Conservation (phyloP, 768 basidiomycete species). For the Lactarius evosmus region DNA sequence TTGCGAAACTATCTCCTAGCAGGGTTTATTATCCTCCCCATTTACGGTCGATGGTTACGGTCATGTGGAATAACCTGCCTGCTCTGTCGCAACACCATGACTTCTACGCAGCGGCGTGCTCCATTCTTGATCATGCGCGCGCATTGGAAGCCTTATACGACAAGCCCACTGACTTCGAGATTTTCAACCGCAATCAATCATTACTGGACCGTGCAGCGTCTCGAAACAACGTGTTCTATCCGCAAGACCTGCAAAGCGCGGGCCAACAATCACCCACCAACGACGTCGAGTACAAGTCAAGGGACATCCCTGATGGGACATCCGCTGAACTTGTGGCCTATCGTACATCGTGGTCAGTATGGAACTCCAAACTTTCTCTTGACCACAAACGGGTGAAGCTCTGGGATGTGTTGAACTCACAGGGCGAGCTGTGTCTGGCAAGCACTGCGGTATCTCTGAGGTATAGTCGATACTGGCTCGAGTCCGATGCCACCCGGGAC, state of each 20-base stretch:
- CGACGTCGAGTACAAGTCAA: constrained; percentile 7
- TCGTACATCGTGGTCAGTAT: constrained; percentile 9
- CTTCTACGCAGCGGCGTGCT: not conserved
- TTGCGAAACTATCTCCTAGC: not conserved
- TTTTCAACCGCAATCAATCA: not conserved
- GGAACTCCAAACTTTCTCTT: not conserved
- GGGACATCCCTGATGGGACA: not conserved
- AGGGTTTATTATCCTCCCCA: constrained; percentile 14
- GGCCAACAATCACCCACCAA: not conserved
- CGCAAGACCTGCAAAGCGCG: not conserved
- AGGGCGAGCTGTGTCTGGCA: constrained; percentile 4
- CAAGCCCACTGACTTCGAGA: not conserved
- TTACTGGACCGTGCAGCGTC: constrained; percentile 6
- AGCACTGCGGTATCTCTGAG: not conserved
- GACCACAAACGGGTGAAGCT: not conserved
- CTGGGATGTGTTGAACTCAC: not conserved
- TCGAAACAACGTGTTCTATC: constrained; percentile 9
- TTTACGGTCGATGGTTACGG: constrained; percentile 5
- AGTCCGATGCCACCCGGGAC: constrained; percentile 10
- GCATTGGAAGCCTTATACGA: constrained; percentile 8
- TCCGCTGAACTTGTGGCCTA: not conserved
- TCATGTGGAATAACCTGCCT: constrained; percentile 16
- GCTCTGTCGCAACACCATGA: constrained; percentile 12
- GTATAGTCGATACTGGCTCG: constrained; percentile 19
- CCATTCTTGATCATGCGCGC: constrained; percentile 11